phyloP scores from a whole-genome alignment of 129 eudicot genomes.

The carrot (Daucus carota) region DH1_v3.0 NC_030382.2:53730001-53730500 shows the following conservation, averaged over 20 bases:
- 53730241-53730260: constrained; percentile 90
- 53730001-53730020: constrained; percentile 95
- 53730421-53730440: neutral
- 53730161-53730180: constrained; percentile 98
- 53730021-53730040: constrained; percentile 97
- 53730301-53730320: neutral
- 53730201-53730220: constrained; percentile 91
- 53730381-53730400: neutral
- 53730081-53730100: neutral
- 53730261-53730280: constrained; percentile 85
- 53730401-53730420: neutral
- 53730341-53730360: neutral
- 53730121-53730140: constrained; percentile 24
- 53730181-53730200: constrained; percentile 86
- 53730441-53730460: neutral
- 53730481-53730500: too few relatives aligned
- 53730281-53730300: constrained; percentile 28
- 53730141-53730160: constrained; percentile 94
- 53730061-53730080: neutral
- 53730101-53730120: neutral
- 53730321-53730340: neutral
- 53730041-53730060: neutral
- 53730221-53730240: constrained; percentile 95
- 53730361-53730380: neutral
- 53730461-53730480: neutral